Conservation (phyloP, 2,329 filamentous ascomycete species). For the Beauveria sp. region DNA sequence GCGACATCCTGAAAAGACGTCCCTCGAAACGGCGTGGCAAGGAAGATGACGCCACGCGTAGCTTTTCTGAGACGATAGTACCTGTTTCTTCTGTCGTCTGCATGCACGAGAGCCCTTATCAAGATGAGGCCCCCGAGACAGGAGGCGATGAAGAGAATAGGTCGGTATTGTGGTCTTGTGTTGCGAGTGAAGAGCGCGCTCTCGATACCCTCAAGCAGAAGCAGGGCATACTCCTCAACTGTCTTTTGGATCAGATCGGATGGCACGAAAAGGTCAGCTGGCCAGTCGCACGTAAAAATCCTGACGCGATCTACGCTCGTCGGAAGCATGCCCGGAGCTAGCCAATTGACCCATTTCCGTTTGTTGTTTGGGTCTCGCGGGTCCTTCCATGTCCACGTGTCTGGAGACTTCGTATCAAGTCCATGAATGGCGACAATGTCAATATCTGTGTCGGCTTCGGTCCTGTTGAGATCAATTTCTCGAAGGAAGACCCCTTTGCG, state of each 20-base stretch:
- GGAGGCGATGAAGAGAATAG: background rate
- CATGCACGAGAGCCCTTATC: background rate
- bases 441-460: conserved; percentile 14
- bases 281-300: background rate
- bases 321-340: background rate
- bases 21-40: background rate
- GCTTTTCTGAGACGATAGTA: background rate
- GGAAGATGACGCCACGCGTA: background rate
- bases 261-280: background rate
- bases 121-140: background rate
- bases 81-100: background rate
- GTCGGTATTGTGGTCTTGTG: background rate
- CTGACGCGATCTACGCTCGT: background rate
- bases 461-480: too few relatives aligned
- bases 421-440: conserved; percentile 31
- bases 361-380: background rate
- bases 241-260: background rate
- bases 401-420: conserved; percentile 22
- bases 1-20: background rate
- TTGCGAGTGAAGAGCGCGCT: background rate
- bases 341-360: conserved; percentile 9
- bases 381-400: conserved; percentile 21
- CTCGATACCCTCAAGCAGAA: background rate
- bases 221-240: background rate
- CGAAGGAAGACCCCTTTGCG: background rate